Base-by-base conservation (phyloP, 768 basidiomycete species). In the Polyporus arcularius region DNA sequence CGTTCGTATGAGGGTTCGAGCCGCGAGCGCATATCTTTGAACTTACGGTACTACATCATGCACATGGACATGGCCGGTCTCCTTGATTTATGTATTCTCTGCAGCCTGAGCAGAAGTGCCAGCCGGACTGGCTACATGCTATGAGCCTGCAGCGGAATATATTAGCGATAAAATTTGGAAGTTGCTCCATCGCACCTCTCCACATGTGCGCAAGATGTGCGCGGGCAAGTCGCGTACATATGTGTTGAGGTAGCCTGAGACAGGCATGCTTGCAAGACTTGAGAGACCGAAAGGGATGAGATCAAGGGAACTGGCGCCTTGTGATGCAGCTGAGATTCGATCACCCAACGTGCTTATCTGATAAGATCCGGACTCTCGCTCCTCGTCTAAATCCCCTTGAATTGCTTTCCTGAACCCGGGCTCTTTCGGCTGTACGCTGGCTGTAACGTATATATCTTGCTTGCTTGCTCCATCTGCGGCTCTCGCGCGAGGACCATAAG, bases 1-100 rank as follows among this genome's bases (percentile, higher is more conserved):
- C 78, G 63, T 68, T 78, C 55, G 78, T 76, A 16, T 82, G 76
- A 46, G n/a, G n/a, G 46, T 26, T 4, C 12, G 4, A 42, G 49
- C 21, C 9, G 11, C 2, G 12, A 30, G 14, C 15, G n/a, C n/a
- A n/a, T 16, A 30, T 50, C 3, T 21, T 16, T 41, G 16, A 32
- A 53, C 39, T 15, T n/a, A 12, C 31, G n/a, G 32, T 9, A 11
- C 4, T 35, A 35, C 11, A 6, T 35, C 35, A 35, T 35, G 32
- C 5, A 35, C 32, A 35, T 35, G 35, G 11, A 35, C 35, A 35
- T 11, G 35, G 35, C 1, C 35, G 11, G 6, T 11, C 11, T 35
- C 35, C 11, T 6, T 35, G 11, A 35, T 35, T 7, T 35, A 11
- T 35, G 35, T 35, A 7, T 35, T 26, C 21, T 26, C 21, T 26